Evolutionary conservation across 208 protist species (phyloP).

Genomic region (Trypanosoma theileri): DNA sequence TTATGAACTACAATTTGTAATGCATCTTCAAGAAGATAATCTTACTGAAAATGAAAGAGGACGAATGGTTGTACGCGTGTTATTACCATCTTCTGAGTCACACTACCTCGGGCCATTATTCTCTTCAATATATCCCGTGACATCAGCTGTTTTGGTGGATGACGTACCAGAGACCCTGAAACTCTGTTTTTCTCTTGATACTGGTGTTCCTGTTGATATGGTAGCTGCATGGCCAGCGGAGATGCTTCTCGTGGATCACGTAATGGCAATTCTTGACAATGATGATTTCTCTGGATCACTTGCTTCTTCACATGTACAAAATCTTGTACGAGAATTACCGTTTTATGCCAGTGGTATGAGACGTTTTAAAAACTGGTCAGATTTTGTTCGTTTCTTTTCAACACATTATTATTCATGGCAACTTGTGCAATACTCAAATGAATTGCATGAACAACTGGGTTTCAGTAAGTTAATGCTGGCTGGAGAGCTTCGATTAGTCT

Average conservation of each 20-base stretch:
- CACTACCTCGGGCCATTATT: slow-evolving; percentile 43
- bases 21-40: slow-evolving; percentile 16
- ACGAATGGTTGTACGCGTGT: slow-evolving; percentile 15
- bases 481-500: slow-evolving; percentile 56
- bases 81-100: slow-evolving; percentile 11
- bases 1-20: slow-evolving; percentile 23
- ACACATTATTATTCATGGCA: slow-evolving; percentile 48
- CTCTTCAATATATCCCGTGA: slow-evolving; percentile 12
- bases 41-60: neutral
- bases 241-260: slow-evolving; percentile 71
- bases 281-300: slow-evolving; percentile 65
- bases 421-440: slow-evolving; percentile 36
- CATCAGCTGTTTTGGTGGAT: slow-evolving; percentile 46
- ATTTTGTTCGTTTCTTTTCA: slow-evolving; percentile 45
- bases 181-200: slow-evolving; percentile 41
- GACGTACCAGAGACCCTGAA: slow-evolving; percentile 34
- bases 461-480: slow-evolving; percentile 50
- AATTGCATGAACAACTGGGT: slow-evolving; percentile 38
- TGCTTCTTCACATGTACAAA: slow-evolving; percentile 63
- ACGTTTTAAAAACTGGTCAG: slow-evolving; percentile 60
- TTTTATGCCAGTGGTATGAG: slow-evolving; percentile 54
- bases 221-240: slow-evolving; percentile 45
- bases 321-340: slow-evolving; percentile 64
- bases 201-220: slow-evolving; percentile 20
- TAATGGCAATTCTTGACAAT: slow-evolving; percentile 63